Evolutionary conservation across 2,329 filamentous ascomycete species (phyloP).

Genomic region (Lecanicillium sp.): DNA sequence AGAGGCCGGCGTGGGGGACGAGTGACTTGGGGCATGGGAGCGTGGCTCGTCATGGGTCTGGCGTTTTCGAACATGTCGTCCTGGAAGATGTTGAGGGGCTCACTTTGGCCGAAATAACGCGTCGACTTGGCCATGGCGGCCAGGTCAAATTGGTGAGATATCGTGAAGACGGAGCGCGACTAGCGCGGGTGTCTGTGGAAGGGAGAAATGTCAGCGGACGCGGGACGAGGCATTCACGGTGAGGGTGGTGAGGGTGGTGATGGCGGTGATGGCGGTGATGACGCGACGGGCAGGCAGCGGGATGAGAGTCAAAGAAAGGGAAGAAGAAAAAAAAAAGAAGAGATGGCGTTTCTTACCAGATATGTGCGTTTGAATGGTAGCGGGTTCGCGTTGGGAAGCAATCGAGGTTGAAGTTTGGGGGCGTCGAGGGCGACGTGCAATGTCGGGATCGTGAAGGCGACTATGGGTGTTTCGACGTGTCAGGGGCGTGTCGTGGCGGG

Average conservation of each 20-base stretch:
- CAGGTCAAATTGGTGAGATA: conserved; percentile 20
- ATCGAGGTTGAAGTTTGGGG: no score
- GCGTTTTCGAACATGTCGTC: conserved; percentile 43
- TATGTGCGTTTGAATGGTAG: conserved; percentile 1
- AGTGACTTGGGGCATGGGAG: conserved; percentile 47
- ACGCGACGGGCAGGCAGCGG: not conserved
- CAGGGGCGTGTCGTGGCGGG: conserved; percentile 5
- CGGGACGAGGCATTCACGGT: not conserved
- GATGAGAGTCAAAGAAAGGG: not conserved
- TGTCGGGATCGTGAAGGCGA: no score
- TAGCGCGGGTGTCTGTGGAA: conserved; percentile 1
- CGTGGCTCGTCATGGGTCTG: conserved; percentile 47
- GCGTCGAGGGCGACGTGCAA: conserved; percentile 1
- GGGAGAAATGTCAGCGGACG: conserved; percentile 7
- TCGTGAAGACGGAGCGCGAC: conserved; percentile 1
- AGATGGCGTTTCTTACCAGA: conserved; percentile 3
- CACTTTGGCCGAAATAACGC: conserved; percentile 39
- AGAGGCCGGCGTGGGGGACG: conserved; percentile 44
- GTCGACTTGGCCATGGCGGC: conserved; percentile 50
- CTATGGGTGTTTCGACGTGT: conserved; percentile 7
- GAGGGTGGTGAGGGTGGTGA: conserved; percentile 12
- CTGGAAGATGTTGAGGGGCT: conserved; percentile 47
- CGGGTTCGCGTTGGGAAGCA: conserved; percentile 4
- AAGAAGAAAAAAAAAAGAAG: conserved; percentile 8
- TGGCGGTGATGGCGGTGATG: not conserved